phyloP scores from a whole-genome alignment of 2,329 filamentous ascomycete species.

The Fusarium goolgardi region DNA sequence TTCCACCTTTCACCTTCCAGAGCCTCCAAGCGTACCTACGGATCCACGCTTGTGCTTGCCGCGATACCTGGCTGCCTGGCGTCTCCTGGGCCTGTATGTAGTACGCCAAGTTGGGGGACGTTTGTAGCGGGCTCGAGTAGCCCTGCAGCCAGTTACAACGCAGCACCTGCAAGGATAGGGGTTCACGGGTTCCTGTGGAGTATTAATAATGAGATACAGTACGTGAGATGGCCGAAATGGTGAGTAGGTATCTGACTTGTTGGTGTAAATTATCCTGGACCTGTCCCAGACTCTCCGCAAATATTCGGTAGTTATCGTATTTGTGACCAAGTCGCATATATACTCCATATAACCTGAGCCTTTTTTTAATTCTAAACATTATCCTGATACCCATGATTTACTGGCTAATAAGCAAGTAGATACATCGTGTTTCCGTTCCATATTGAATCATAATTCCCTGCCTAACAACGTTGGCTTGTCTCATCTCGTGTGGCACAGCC shows the following conservation, averaged over 20 bases:
- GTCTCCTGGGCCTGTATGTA: conserved; percentile 11
- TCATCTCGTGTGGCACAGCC: conserved; percentile 22
- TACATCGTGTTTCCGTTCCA: neutral
- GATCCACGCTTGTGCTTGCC: conserved; percentile 30
- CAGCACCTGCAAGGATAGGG: conserved; percentile 19
- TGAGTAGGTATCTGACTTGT: no score
- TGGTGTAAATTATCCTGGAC: neutral
- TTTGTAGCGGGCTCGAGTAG: conserved; percentile 14
- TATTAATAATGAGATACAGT: conserved; percentile 18
- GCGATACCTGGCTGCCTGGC: conserved; percentile 46
- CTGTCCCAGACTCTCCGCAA: neutral
- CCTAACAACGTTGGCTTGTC: neutral
- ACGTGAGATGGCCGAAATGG: neutral
- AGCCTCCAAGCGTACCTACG: conserved; percentile 5
- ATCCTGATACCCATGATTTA: neutral
- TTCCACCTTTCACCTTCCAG: conserved; percentile 1
- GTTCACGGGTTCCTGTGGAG: conserved; percentile 11
- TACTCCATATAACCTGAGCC: neutral
- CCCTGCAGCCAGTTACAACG: conserved; percentile 22
- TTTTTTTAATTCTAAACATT: neutral
- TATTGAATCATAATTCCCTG: neutral
- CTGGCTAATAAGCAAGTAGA: neutral
- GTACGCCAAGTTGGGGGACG: neutral
- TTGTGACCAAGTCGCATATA: neutral
- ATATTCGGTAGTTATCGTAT: conserved; percentile 4